Conservation (phyloP, 2,329 filamentous ascomycete genomes). For the Coleophoma crateriformis region DNA sequence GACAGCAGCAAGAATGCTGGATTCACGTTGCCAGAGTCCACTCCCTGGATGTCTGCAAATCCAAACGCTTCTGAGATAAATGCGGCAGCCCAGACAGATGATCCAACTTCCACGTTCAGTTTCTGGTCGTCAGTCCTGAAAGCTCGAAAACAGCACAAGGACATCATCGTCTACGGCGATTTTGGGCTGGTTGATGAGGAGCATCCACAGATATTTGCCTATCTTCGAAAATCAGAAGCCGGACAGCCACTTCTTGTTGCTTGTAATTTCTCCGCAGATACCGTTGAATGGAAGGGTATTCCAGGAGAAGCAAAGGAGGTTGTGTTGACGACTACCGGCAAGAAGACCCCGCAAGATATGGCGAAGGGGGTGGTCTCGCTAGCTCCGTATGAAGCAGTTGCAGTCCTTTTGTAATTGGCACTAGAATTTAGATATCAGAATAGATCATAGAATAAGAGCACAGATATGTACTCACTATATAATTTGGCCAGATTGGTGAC, state of each 20-base stretch:
- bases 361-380: not conserved
- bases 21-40: slow-evolving; percentile 47
- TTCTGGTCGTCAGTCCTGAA: slow-evolving; percentile 58
- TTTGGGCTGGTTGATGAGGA: slow-evolving; percentile 48
- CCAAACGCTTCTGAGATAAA: slow-evolving; percentile 59
- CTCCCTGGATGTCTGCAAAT: slow-evolving; percentile 68
- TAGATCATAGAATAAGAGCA: too few relatives aligned
- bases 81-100: slow-evolving; percentile 44
- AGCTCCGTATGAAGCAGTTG: not conserved
- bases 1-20: slow-evolving; percentile 52
- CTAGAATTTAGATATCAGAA: too few relatives aligned
- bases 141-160: slow-evolving; percentile 52
- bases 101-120: slow-evolving; percentile 46
- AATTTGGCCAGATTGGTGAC: too few relatives aligned
- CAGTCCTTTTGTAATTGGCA: not conserved
- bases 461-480: too few relatives aligned
- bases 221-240: slow-evolving; percentile 24
- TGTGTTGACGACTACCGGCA: not conserved
- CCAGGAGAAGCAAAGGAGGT: not conserved
- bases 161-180: slow-evolving; percentile 63
- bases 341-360: not conserved
- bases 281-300: not conserved
- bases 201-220: slow-evolving; percentile 50
- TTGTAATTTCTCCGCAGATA: not conserved
- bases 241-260: not conserved